Conservation (phyloP, 192 early-diverging fungal species). For the Glomus cerebriforme region DNA sequence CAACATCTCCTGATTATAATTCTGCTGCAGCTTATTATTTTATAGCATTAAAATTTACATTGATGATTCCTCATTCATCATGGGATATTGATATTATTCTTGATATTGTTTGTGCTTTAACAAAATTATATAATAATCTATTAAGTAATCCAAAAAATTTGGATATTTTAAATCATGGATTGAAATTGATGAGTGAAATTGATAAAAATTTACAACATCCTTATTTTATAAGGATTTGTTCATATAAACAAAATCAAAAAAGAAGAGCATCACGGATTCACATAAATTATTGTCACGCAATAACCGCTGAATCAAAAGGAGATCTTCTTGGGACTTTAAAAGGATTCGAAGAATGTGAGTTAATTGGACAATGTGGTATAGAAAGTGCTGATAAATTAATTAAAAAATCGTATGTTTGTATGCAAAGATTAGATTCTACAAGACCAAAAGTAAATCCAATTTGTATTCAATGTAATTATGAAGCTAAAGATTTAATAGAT, state of each 20-base stretch:
- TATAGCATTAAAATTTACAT: constrained; percentile 10
- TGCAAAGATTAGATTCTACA: neutral
- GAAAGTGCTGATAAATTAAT: constrained; percentile 14
- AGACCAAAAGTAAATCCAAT: neutral
- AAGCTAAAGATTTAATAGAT: constrained; percentile 6
- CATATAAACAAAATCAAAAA: neutral
- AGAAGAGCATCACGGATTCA: constrained; percentile 1
- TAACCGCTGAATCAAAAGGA: neutral
- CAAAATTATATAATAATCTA: neutral
- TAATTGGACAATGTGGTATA: neutral
- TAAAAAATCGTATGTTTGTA: neutral
- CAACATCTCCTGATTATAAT: neutral
- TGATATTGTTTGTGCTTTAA: neutral
- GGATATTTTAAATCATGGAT: constrained; percentile 13
- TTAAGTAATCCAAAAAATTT: neutral
- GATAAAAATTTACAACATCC: neutral
- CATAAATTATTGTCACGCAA: neutral
- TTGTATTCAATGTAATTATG: constrained; percentile 1
- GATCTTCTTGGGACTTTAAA: neutral
- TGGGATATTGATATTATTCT: constrained; percentile 10
- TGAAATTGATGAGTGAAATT: neutral
- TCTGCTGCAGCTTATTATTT: neutral
- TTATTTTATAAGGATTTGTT: neutral
- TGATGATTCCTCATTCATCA: neutral
- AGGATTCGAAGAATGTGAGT: neutral